Evolutionary conservation across 1,139 yeast genomes (phyloP).

Genomic region (Saccharomyces hybrid): DNA sequence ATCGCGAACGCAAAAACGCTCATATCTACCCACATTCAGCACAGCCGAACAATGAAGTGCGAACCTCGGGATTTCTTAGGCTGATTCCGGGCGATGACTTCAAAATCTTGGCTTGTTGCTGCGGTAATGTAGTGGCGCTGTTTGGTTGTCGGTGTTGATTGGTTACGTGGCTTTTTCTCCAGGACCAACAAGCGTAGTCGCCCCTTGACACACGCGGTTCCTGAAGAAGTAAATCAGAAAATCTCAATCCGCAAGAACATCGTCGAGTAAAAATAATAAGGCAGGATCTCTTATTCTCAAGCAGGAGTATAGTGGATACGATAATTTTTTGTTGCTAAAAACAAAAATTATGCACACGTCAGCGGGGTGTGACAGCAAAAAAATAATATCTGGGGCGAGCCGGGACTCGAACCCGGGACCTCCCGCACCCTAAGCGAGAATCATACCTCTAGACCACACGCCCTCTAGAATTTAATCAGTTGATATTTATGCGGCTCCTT

Average conservation of each 20-base stretch:
- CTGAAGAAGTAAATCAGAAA: neutral
- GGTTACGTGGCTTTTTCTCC: neutral
- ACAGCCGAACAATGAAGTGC: neutral
- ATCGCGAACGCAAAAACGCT: neutral
- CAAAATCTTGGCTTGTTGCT: too few relatives aligned
- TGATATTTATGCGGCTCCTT: too few relatives aligned
- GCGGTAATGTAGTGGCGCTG: neutral
- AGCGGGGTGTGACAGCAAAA: constrained; percentile 5
- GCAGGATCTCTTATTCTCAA: neutral
- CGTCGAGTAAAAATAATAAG: neutral
- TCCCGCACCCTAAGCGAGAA: constrained; percentile 37
- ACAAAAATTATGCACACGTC: neutral
- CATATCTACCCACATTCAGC: neutral
- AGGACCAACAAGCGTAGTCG: neutral
- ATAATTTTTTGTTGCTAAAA: neutral
- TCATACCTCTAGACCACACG: constrained; percentile 37
- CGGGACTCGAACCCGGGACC: constrained; percentile 38
- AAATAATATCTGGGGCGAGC: constrained; percentile 28
- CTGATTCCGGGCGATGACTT: neutral
- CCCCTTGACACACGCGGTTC: neutral
- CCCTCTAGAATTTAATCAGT: constrained; percentile 14
- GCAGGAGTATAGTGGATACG: neutral
- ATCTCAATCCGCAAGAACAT: neutral
- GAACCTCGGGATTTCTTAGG: neutral
- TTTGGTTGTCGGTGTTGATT: neutral